Base-by-base conservation (phyloP, 306 rosid species). In the Pterocarpus santalinus region DNA sequence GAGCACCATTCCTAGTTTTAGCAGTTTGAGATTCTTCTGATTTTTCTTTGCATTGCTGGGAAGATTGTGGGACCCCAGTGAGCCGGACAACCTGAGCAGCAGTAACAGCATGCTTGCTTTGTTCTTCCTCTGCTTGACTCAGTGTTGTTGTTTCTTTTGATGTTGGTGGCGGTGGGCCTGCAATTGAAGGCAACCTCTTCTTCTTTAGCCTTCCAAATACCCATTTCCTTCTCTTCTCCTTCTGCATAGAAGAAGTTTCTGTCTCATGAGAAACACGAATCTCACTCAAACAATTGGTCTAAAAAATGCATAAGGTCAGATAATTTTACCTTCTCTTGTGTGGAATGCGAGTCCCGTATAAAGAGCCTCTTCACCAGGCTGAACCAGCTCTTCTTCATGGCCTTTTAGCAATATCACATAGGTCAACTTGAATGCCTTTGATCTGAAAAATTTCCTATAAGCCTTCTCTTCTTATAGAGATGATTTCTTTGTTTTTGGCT, bases 151-250 rank as follows among this genome's bases (percentile, higher is more conserved):
- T 83, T 57, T 84, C 83, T 30, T 65, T 47, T 39, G 72, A 15
- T 49, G 78, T 9, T 55, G 61, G 30, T 16, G 28, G 39, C 12
- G 88, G 64, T 63, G 94, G 88, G 35, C 84, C 95, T 32, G 89
- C 67, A 65, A 92, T 67, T 58, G 97, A 84, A 73, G 91, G 75
- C 64, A 86, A 41, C 72, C 91, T 88, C 80, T 92, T 88, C 57
- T 58, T 77, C 85, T 62, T 90, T 58, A 91, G 30, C 85, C 88
- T 92, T 73, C 97, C 97, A 78, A 85, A 90, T 62, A 86, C 55
- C 97, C 95, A 89, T 88, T 85, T 89, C 83, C 95, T 91, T 88
- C 90, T 95, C 89, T 89, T 92, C 75, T 90, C 97, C 86, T 43
- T 89, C 93, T 90, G 83, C 55, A 57, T 56, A 73, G 69, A 56